phyloP scores from a whole-genome alignment of 2,329 filamentous ascomycete genomes.

The Aspergillus unguis region DNA sequence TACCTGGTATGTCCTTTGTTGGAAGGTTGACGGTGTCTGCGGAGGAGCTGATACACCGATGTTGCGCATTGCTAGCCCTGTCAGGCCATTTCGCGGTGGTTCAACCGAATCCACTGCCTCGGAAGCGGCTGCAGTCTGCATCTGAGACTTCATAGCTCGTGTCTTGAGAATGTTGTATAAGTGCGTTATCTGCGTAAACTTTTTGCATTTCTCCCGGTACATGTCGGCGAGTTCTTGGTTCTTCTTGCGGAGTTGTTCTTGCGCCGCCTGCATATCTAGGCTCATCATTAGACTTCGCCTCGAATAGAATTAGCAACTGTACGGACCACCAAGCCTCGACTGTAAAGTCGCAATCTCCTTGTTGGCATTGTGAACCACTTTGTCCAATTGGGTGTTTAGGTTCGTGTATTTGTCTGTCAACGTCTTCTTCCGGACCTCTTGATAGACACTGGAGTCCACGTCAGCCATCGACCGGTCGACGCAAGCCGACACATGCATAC shows the following conservation, averaged over 20 bases:
- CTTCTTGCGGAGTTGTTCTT: slow-evolving; percentile 63
- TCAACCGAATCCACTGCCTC: slow-evolving; percentile 43
- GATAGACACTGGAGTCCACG: slow-evolving; percentile 59
- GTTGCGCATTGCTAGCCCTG: slow-evolving; percentile 12
- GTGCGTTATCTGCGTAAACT: slow-evolving; percentile 64
- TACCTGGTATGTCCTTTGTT: slow-evolving; percentile 21
- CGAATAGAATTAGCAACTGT: neutral
- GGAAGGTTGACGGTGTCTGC: slow-evolving; percentile 24
- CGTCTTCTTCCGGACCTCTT: slow-evolving; percentile 69
- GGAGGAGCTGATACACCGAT: slow-evolving; percentile 18
- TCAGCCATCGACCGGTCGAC: neutral
- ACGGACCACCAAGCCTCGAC: slow-evolving; percentile 60
- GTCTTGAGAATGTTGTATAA: slow-evolving; percentile 57
- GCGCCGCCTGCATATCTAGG: slow-evolving; percentile 57
- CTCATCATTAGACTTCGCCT: neutral
- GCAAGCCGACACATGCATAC: slow-evolving; percentile 42
- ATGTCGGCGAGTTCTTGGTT: slow-evolving; percentile 67
- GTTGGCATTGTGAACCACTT: slow-evolving; percentile 71
- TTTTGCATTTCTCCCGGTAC: slow-evolving; percentile 68
- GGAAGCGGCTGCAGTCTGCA: slow-evolving; percentile 53
- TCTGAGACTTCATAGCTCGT: slow-evolving; percentile 52
- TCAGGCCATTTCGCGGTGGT: slow-evolving; percentile 17
- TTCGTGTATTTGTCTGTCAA: slow-evolving; percentile 68
- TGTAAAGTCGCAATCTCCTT: slow-evolving; percentile 65
- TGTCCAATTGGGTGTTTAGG: slow-evolving; percentile 66